These are phyloP conservation scores for Trichoderma polysporum DNA, from an alignment of 2,329 filamentous ascomycete species.

Conservation along the genomic window DNA sequence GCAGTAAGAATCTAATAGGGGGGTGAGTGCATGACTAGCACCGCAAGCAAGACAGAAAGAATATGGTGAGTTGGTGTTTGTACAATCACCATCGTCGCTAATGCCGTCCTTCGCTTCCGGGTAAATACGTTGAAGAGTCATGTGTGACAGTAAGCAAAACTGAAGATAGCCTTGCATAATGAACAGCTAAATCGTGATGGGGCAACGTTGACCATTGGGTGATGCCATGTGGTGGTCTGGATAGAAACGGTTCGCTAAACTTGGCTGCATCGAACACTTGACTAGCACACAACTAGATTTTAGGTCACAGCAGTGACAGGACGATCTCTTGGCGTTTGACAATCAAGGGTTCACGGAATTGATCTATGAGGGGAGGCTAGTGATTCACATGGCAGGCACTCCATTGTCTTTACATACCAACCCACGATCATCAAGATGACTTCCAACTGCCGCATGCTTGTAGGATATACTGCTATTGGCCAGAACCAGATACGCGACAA, in stretches of 20 bases:
- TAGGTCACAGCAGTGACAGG: neutral
- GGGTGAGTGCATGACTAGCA: neutral
- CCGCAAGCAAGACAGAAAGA: neutral
- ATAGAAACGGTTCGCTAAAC: neutral
- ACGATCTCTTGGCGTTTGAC: slow-evolving; percentile 1
- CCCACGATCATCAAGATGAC: neutral
- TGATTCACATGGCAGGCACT: neutral
- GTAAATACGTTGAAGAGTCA: neutral
- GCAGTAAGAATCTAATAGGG: neutral
- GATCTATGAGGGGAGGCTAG: neutral
- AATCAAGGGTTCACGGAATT: slow-evolving; percentile 1
- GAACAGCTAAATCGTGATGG: neutral
- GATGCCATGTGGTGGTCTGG: slow-evolving; percentile 9
- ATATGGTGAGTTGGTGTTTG: neutral
- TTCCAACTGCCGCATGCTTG: neutral
- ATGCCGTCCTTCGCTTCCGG: neutral
- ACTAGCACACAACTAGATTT: neutral
- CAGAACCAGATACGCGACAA: neutral
- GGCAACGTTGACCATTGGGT: neutral
- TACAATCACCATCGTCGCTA: neutral
- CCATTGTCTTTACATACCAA: neutral
- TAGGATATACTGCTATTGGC: neutral
- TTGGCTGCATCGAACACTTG: neutral
- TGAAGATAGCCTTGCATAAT: slow-evolving; percentile 6
- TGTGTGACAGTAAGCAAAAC: neutral